Evolutionary conservation across 148 eudicot species (phyloP), one percentile per base, ranked within the genome.

Genomic region (Chenopodium quinoa): DNA sequence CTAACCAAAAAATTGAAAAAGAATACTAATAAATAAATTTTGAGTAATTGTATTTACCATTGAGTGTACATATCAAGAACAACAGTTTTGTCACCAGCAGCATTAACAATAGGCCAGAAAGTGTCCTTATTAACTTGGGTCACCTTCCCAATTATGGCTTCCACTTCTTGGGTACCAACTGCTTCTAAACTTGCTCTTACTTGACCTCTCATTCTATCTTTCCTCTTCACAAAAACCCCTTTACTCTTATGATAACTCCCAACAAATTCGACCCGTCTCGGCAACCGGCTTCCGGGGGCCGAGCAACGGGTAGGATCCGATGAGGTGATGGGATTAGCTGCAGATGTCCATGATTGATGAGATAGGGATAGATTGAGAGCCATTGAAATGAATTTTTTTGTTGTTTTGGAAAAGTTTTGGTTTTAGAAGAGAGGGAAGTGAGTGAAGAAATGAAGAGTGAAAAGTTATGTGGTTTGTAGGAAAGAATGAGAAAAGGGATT

Each of bases 11-110:
- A 54, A 20, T 79, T 65, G 27, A 17, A 3, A 29, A 50, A 2
- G 17, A 1, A 2, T 11, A 29, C 8, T 7, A 64, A 52, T 19
- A 17, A 17, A 4, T 13, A 32, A 67, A 11, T 68, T 32, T 27
- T 13, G 63, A 2, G 67, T 52, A 48, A 58, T 2, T n/a, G 6
- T 6, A 9, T 9, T 58, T 90, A 94, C 98, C 98, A 94, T 76
- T 94, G 97, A 72, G 98, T 94, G 87, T 87, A 94, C 98, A 93
- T 93, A 75, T 91, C 97, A 46, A 92, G 89, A 67, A 95, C 92
- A 78, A 93, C 92, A 71, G 88, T 69, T 87, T 92, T 95, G 29
- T 90, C 92, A 8, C 87, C 93, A 67, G 97, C 92, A 75, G 92
- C 87, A 12, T 92, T 82, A 71, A 91, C 98, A 82, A 93, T 87